Base-by-base conservation (phyloP, 2,329 filamentous ascomycete genomes). In the Coleophoma eucalyptorum region DNA sequence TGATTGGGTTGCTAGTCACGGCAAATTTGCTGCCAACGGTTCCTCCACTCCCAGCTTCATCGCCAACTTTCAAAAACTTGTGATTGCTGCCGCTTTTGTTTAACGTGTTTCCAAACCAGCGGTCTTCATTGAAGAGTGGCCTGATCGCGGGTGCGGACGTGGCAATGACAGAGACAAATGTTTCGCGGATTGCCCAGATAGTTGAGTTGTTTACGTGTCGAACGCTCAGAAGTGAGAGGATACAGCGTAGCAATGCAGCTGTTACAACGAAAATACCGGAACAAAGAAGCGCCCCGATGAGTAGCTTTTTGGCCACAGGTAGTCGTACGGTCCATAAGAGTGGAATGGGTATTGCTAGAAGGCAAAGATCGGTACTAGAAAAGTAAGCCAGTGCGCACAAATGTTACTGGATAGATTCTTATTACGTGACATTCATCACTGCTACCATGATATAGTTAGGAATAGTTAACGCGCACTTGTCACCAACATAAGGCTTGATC, bases 171-270 rank as follows among this genome's bases (percentile, higher is more conserved):
- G 64, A 71, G 32, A 74, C 66, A 40, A 75, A 73, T 3, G 69
- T 72, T 57, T 75, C 72, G 42, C 72, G 65, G 15, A 72, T 71
- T 12, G 68, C 69, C 72, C 71, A 74, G 18, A 72, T 70, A 0
- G 69, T 71, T 5, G 38, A 20, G 42, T 55, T 56, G 50, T 72
- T 70, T 58, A 72, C 69, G 15, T 62, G 64, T 16, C 68, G 43
- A 35, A 71, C 67, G 21, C 66, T 60, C 21, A 62, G 53, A 0
- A 75, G 60, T 12, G 67, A 71, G 4, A 71, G 54, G 34, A 72
- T 53, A 49, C 69, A 73, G n/a, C 72, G 70, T 34, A 75, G 60
- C 0, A 74, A 53, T 1, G 71, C 67, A 19, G 71, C 70, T 7
- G 68, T 55, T 52, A 74, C 72, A 49, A 74, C 67, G 52, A 74